Conservation (phyloP, 352 stramenopile species). For the Globisporangium polare region DNA sequence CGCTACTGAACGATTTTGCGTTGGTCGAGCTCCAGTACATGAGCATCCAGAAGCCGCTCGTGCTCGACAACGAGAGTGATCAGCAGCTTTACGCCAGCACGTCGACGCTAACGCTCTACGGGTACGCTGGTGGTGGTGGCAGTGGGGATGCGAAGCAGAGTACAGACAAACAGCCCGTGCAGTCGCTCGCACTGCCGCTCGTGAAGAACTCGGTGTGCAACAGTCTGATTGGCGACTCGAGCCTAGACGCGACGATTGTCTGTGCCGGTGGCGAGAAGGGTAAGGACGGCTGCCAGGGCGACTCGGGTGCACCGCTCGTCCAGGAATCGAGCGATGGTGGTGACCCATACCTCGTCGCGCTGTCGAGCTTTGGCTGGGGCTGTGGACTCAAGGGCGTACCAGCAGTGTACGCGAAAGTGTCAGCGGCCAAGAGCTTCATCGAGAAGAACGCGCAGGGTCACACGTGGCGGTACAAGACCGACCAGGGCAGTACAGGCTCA, state of each 20-base stretch:
- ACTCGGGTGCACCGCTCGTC: constrained; percentile 35
- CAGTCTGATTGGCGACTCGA: constrained; percentile 13
- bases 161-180: not conserved
- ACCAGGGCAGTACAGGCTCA: not conserved
- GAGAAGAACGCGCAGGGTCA: constrained; percentile 20
- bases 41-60: constrained; percentile 30
- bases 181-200: constrained; percentile 25
- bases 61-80: constrained; percentile 17
- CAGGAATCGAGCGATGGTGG: constrained; percentile 3
- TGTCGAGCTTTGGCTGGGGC: constrained; percentile 31
- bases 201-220: constrained; percentile 22
- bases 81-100: not conserved
- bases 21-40: constrained; percentile 38
- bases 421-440: constrained; percentile 26
- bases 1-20: constrained; percentile 28
- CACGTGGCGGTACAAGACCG: constrained; percentile 18
- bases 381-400: constrained; percentile 28
- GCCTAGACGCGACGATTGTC: constrained; percentile 21
- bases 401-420: constrained; percentile 31
- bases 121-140: constrained; percentile 4
- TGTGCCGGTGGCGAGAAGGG: constrained; percentile 34
- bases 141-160: not conserved
- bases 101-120: constrained; percentile 20
- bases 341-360: constrained; percentile 19
- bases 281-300: constrained; percentile 35